Base-by-base conservation (phyloP, 768 basidiomycete species). In the Pulveroboletus frians region DNA sequence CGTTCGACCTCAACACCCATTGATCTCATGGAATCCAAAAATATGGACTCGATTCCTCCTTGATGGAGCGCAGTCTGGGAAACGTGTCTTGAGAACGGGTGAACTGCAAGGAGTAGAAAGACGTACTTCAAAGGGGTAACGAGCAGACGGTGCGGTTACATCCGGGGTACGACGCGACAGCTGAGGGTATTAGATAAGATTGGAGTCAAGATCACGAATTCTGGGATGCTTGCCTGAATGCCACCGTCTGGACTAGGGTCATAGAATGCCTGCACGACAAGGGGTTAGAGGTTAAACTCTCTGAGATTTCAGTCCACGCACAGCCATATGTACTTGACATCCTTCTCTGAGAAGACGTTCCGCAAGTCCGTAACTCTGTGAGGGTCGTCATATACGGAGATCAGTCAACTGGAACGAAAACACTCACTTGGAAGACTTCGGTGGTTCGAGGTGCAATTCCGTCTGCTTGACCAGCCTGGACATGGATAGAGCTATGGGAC, bases 351-450 rank as follows among this genome's bases (percentile, higher is more conserved):
- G 49, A 8, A 89, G 59, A 5, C 78, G 74, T 10, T 86, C 82
- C 4, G 73, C 81, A 3, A 89, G 69, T 4, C 87, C 87, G 65
- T 89, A 89, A 51, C 86, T 90, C 86, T 88, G 50, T 10, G 14
- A 26, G 9, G 17, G 3, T 8, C 4, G 7, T 43, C 35, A 27
- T 35, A 13, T 18, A 26, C 6, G 10, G 46, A 42, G 9, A n/a
- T 18, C 3, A 10, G 26, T 26, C 1, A 41, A 20, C 10, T 4
- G 15, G 14, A 17, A 18, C 9, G 39, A 38, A 8, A 7, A 30
- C 15, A 21, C 59, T 23, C 21, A 67, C 77, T 63, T 79, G 74
- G 23, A 80, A 59, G 10, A 80, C 74, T 54, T 80, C 78, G 26
- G 60, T 42, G 2, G 65, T 64, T 36, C 58, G 58, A 34, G 60